A percentile compares a stretch with the other conserved stretches of the same genome.
Evolutionary conservation across 192 early-diverging fungal genomes (phyloP).

Genomic region (Cladochytrium replicatum): DNA sequence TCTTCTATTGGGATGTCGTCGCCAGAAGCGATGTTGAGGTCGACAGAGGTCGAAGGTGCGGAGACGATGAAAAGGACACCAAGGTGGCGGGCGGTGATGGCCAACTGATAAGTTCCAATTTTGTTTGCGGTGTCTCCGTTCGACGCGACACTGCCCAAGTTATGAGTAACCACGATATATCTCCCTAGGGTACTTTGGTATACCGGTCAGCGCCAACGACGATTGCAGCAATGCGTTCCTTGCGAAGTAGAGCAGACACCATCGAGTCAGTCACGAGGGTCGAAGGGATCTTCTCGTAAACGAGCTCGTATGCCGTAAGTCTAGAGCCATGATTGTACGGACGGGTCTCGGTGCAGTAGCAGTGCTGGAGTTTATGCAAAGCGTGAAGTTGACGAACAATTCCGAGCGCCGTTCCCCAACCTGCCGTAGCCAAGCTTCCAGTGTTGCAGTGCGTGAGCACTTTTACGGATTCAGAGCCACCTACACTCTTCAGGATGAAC

Average conservation of each 20-base stretch:
- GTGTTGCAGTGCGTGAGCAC: conserved; percentile 98
- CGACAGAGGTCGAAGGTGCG: conserved; percentile 88
- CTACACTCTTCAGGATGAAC: conserved; percentile 44
- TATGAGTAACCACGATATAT: too few relatives aligned
- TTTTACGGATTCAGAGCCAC: conserved; percentile 16
- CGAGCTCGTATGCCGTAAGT: conserved; percentile 89
- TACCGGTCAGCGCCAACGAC: conserved; percentile 91
- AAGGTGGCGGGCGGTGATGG: conserved; percentile 81
- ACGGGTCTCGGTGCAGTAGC: conserved; percentile 91
- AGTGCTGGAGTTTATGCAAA: conserved; percentile 50
- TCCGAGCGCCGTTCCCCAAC: conserved; percentile 89
- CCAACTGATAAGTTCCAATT: conserved; percentile 97
- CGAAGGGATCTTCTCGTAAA: conserved; percentile 82
- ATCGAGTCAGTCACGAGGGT: conserved; percentile 89
- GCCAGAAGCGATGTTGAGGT: conserved; percentile 61
- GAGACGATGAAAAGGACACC: conserved; percentile 85
- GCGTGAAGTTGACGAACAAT: conserved; percentile 73
- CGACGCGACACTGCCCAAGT: conserved; percentile 57
- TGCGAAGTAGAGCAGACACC: conserved; percentile 67
- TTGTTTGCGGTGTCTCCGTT: conserved; percentile 99
- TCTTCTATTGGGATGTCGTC: conserved; percentile 78
- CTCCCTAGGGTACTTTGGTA: too few relatives aligned
- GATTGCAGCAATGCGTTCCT: conserved; percentile 64
- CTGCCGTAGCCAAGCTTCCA: conserved; percentile 51
- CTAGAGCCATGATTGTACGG: conserved; percentile 97